A percentile compares a stretch with the other conserved stretches of the same genome.
Evolutionary conservation across 768 basidiomycete species (phyloP).

Genomic region (Termitomyces sp.): DNA sequence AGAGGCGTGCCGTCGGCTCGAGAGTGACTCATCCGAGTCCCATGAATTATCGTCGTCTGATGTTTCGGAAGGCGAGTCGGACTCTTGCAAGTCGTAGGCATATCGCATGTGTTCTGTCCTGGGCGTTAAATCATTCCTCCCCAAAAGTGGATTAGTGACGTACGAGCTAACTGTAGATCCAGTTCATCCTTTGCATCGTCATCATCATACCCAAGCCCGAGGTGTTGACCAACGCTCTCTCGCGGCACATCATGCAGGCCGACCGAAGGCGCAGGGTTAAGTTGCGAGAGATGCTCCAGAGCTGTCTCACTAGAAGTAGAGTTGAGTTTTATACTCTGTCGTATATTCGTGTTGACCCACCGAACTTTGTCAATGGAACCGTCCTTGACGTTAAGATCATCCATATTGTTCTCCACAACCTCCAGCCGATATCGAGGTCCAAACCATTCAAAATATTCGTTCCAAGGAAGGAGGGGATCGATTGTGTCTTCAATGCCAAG

Average conservation of each 20-base stretch:
- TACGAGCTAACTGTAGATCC: conserved; percentile 66
- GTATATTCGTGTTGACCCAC: conserved; percentile 33
- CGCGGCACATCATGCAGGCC: conserved; percentile 80
- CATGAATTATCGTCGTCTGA: conserved; percentile 39
- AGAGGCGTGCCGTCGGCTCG: conserved; percentile 32
- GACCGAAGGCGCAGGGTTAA: conserved; percentile 66
- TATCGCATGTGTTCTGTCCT: conserved; percentile 58
- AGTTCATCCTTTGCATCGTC: conserved; percentile 54
- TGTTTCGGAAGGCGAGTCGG: conserved; percentile 40
- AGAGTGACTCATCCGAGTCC: conserved; percentile 31
- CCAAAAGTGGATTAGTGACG: conserved; percentile 21
- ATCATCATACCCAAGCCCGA: conserved; percentile 50
- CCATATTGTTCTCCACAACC: conserved; percentile 90
- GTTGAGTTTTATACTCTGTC: background rate
- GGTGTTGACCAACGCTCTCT: conserved; percentile 59
- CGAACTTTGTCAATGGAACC: conserved; percentile 76
- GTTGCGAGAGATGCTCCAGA: conserved; percentile 38
- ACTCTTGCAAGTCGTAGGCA: conserved; percentile 54
- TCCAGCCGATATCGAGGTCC: conserved; percentile 93
- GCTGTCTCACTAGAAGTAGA: conserved; percentile 26
- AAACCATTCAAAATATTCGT: conserved; percentile 95
- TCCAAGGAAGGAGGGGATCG: conserved; percentile 77
- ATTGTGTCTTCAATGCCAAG: conserved; percentile 80
- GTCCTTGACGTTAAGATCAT: conserved; percentile 83
- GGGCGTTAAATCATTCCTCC: background rate